Evolutionary conservation across 2,329 filamentous ascomycete species (phyloP), one percentile per base, ranked within the genome.

Genomic region (Epicoccum sorghinum): DNA sequence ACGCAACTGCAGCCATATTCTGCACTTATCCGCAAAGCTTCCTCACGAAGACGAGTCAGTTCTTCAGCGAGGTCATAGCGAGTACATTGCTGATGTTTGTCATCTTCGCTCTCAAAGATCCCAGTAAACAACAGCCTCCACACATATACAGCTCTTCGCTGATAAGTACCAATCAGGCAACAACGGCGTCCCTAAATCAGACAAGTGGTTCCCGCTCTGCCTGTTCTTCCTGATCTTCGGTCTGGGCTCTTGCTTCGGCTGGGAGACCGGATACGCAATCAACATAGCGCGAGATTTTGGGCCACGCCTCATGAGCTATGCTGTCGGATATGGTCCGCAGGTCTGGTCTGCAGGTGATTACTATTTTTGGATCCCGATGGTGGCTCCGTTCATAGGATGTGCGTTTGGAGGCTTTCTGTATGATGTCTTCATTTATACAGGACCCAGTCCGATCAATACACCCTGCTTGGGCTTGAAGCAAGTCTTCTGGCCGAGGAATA

Each of bases 331-430:
- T 66, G 86, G 86, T 0, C 72, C 71, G 43, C 81, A 87, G 44
- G 88, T 90, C 0, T 91, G 86, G 85, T 81, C 79, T 8, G 83
- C 85, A 1, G 87, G 87, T 2, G 80, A 80, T 10, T 89, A 90
- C 67, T 91, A 90, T 67, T 90, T 90, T 68, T 91, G 87, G 87
- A 83, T 91, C 18, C 89, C 89, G 0, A 88, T 91, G 79, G 84
- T 91, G 4, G 82, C 86, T 2, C 88, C 88, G 0, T 90, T 91
- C 67, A 70, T 83, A 8, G 89, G 88, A 1, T 70, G 69, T 47
- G 55, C 60, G 3, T 71, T 71, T 50, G 67, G 70, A 1, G 68
- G 62, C 0, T 66, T 69, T 22, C 45, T 73, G 22, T 72, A 73
- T 29, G 68, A 74, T 58, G 25, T 69, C 2, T 73, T 74, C 77